Base-by-base conservation (phyloP, 106 monocot genomes). In the Iris macrosiphon region DNA sequence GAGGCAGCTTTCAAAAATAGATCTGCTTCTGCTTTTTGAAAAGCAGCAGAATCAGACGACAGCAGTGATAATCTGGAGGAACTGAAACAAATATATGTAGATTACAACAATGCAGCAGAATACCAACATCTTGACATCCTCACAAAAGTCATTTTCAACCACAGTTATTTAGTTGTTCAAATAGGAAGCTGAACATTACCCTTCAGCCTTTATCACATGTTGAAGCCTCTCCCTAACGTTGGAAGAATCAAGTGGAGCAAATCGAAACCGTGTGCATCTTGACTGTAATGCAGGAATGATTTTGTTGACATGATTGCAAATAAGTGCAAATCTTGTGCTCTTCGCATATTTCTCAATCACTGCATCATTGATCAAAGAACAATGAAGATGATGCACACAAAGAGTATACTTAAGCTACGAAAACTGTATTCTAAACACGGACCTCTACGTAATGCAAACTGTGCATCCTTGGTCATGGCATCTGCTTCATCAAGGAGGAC, bases 401-500 rank as follows among this genome's bases (percentile, higher is more conserved):
- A 19, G n/a, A 54, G 66, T 25, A 60, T 8, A 15, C 20, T 40
- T 24, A 50, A 32, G 16, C 54, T 58, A 44, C 28, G 16, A 34
- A 55, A 71, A 13, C n/a, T n/a, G n/a, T 4, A 20, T 31, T 53
- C 29, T 31, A 61, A 22, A 31, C 16, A 22, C 58, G 45, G 45
- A 95, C 95, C 95, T 89, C 95, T 89, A 49, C 95, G 89, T 19
- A 95, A 46, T 19, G 89, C 95, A 75, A 96, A 98, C 32, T 98
- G 96, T 22, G 96, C 96, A 80, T 98, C 96, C 60, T 98, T 98
- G 43, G 96, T 98, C 96, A 90, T 98, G n/a, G 96, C 96, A 87
- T 98, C 96, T 44, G 96, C 90, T 43, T 98, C 96, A 65, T 98
- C 96, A 21, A 98, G 66, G n/a, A 98, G 69, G 25, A 98, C 83